Evolutionary conservation across 352 stramenopile species (phyloP), one percentile per base, ranked within the genome.

Genomic region (Phytophthora foliorum): DNA sequence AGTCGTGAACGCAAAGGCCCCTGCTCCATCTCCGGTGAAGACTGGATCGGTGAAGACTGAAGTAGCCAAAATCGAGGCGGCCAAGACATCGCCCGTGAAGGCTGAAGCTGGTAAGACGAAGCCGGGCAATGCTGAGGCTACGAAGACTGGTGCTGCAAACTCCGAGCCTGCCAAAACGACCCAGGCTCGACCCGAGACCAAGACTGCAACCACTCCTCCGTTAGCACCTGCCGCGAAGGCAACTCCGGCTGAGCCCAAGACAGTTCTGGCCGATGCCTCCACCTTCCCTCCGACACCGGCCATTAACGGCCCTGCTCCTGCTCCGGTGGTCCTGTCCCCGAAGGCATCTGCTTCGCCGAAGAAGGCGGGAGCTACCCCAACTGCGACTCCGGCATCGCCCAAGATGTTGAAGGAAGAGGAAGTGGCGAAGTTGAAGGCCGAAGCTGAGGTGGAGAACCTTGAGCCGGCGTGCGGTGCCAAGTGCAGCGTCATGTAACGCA

Each of bases 401-500:
- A 77, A 75, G 55, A 58, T 67, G 38, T 36, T 72, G 14, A 70
- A 75, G 5, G 58, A 67, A 39, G 68, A 72, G 21, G 69, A 81
- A 27, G 58, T 78, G n/a, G 69, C 59, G 13, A 49, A 70, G 24
- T 27, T 78, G n/a, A 74, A 78, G 36, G 69, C 59, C 2, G 69
- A 80, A 32, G 73, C 72, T 13, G 64, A 75, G 32, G 69, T 75
- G 50, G 69, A 74, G 38, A 70, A 67, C 41, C 29, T 90, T 10
- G 69, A 88, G 44, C 78, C 78, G 45, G 66, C 65, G 17, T 87
- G 82, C 45, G 79, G 71, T 60, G 61, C 69, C 54, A 74, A 74
- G 56, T 91, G 83, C 77, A 57, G 60, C 63, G 54, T 91, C 79
- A 90, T 90, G 83, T 91, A 81, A 57, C 16, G 42, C 36, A 46